Evolutionary conservation across 2,329 filamentous ascomycete genomes (phyloP).

Genomic region (Cyclaneusma minus): DNA sequence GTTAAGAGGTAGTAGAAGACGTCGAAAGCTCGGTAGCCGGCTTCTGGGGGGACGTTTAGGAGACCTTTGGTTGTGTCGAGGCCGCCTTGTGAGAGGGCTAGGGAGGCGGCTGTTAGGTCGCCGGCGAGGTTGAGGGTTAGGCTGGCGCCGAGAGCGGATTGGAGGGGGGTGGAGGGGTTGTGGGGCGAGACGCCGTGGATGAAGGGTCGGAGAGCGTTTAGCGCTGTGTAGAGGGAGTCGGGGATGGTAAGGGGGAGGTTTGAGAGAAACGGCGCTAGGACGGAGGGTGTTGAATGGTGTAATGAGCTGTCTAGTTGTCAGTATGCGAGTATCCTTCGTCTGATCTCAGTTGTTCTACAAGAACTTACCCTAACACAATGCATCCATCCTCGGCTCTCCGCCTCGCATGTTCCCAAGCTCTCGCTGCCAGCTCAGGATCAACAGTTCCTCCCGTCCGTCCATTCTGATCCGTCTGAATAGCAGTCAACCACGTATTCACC

Average conservation of each 20-base stretch:
- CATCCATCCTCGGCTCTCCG: conserved; percentile 91
- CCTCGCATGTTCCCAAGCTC: conserved; percentile 93
- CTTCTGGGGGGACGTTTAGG: conserved; percentile 61
- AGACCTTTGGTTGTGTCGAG: conserved; percentile 74
- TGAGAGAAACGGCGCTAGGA: conserved; percentile 67
- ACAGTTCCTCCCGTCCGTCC: conserved; percentile 62
- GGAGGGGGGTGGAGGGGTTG: conserved; percentile 71
- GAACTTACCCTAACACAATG: conserved; percentile 66
- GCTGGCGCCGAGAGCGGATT: conserved; percentile 66
- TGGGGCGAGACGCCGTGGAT: conserved; percentile 73
- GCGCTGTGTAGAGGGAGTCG: conserved; percentile 56
- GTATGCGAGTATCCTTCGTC: conserved; percentile 1
- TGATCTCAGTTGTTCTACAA: neutral
- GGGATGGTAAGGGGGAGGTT: conserved; percentile 71
- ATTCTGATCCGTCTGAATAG: conserved; percentile 51
- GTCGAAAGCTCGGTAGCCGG: conserved; percentile 84
- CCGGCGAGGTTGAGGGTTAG: conserved; percentile 72
- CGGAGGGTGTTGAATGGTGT: conserved; percentile 73
- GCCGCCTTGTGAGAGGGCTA: conserved; percentile 74
- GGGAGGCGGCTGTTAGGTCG: conserved; percentile 56
- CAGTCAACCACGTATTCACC: conserved; percentile 90
- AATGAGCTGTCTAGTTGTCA: conserved; percentile 46
- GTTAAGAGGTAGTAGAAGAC: conserved; percentile 96
- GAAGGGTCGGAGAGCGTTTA: conserved; percentile 75
- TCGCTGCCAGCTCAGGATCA: conserved; percentile 59